Evolutionary conservation across 257 asterid genomes (phyloP).

Genomic region (Galeopsis tetrahit): DNA sequence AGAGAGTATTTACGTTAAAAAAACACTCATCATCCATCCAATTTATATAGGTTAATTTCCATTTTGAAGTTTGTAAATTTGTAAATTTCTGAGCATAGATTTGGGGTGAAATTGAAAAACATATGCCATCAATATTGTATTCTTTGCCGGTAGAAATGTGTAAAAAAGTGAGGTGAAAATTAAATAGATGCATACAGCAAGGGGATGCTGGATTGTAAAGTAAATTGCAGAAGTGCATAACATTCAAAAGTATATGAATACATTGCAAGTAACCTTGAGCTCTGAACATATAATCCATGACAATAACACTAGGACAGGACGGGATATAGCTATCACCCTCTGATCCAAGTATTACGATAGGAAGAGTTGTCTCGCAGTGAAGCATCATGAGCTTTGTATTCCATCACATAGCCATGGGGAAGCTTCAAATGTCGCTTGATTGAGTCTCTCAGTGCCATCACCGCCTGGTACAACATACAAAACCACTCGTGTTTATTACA

Average conservation of each 20-base stretch:
- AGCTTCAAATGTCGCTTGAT: constrained; percentile 91
- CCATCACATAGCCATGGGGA: constrained; percentile 89
- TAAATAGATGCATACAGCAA: not conserved
- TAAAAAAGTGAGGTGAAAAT: no score
- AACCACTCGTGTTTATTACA: not conserved
- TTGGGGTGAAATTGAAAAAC: not conserved
- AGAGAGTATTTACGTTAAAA: no score
- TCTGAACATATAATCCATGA: not conserved
- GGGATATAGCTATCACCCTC: constrained; percentile 50
- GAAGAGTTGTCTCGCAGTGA: constrained; percentile 95
- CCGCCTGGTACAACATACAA: constrained; percentile 59
- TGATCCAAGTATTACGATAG: constrained; percentile 94
- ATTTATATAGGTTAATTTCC: not conserved
- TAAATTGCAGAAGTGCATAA: constrained; percentile 6
- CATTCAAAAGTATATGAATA: not conserved
- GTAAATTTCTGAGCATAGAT: not conserved
- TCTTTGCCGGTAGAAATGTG: no score
- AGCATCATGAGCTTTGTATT: constrained; percentile 96
- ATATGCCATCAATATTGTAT: no score
- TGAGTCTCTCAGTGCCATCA: constrained; percentile 90
- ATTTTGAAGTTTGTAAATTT: not conserved
- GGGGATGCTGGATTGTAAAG: not conserved
- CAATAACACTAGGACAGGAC: constrained; percentile 10
- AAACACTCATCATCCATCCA: no score
- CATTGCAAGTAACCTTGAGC: not conserved